A percentile compares a stretch with the other conserved stretches of the same genome.
phyloP scores from a whole-genome alignment of 73 alveolate genomes.

The Paramecium biaurelia region DNA sequence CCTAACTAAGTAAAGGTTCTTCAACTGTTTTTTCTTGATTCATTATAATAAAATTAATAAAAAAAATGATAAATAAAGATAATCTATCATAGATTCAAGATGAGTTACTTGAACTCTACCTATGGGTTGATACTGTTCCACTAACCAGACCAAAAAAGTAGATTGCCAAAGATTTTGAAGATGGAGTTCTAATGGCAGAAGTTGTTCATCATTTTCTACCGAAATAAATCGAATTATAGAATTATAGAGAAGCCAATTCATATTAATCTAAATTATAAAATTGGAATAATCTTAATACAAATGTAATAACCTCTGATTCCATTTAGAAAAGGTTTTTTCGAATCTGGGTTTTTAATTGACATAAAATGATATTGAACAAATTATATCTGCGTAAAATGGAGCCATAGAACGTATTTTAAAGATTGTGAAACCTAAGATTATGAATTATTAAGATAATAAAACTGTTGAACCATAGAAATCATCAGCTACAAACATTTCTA shows the following conservation, averaged over 20 bases:
- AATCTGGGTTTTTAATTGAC: conserved; percentile 89
- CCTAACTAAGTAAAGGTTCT: background rate
- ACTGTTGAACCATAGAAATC: background rate
- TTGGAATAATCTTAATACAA: conserved; percentile 92
- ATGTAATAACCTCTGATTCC: conserved; percentile 39
- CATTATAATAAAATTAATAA: background rate
- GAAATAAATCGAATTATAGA: conserved; percentile 79
- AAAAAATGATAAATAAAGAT: background rate
- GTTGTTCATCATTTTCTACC: conserved; percentile 81
- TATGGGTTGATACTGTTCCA: conserved; percentile 98
- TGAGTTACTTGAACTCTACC: conserved; percentile 82
- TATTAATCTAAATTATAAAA: conserved; percentile 75
- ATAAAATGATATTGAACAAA: conserved; percentile 77
- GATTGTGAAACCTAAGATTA: conserved; percentile 58
- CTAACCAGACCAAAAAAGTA: conserved; percentile 89
- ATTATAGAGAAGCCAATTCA: conserved; percentile 77
- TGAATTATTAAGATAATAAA: conserved; percentile 52
- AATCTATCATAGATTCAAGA: conserved; percentile 75
- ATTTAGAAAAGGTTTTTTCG: conserved; percentile 74
- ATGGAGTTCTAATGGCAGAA: conserved; percentile 89
- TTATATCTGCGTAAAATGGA: conserved; percentile 85
- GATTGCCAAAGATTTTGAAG: conserved; percentile 92
- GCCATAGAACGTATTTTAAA: conserved; percentile 86
- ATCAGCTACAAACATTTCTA: background rate
- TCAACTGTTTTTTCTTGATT: conserved; percentile 13